phyloP scores from a whole-genome alignment of 2,329 filamentous ascomycete genomes.

The Penicillium sp. region DNA sequence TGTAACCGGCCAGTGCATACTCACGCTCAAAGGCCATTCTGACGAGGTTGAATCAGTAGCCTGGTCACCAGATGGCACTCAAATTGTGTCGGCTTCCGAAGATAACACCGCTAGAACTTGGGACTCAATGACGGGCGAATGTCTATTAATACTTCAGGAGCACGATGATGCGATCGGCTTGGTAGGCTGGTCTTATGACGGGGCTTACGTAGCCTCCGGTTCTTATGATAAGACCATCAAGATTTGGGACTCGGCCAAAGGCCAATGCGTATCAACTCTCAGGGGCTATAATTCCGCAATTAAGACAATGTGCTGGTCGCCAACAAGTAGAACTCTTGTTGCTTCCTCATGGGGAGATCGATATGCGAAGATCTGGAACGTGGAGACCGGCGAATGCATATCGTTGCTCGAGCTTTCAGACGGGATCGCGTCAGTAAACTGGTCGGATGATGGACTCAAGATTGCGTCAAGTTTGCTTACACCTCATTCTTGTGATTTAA shows the following conservation, averaged over 20 bases:
- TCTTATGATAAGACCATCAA: not conserved
- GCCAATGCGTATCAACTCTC: too few species aligned
- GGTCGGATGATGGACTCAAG: too few species aligned
- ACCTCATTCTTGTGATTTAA: too few species aligned
- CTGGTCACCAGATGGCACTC: not conserved
- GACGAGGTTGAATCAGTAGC: not conserved
- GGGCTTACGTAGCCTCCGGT: not conserved
- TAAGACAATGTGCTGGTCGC: too few species aligned
- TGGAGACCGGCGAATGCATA: too few species aligned
- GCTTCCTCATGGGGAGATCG: too few species aligned
- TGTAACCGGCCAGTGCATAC: not conserved
- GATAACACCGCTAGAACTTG: constrained; percentile 6
- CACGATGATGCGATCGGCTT: not conserved
- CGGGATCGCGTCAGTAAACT: too few species aligned
- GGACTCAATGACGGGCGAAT: not conserved
- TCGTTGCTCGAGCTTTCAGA: too few species aligned
- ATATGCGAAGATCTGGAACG: too few species aligned
- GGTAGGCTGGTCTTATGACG: not conserved
- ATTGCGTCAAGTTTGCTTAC: too few species aligned
- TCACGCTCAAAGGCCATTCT: not conserved
- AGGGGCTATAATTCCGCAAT: too few species aligned
- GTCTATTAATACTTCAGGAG: not conserved
- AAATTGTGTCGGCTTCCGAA: not conserved
- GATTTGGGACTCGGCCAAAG: not conserved
- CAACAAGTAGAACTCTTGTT: too few species aligned